Conservation (phyloP, 192 early-diverging fungal genomes). For the Backusella mclennaniae region DNA sequence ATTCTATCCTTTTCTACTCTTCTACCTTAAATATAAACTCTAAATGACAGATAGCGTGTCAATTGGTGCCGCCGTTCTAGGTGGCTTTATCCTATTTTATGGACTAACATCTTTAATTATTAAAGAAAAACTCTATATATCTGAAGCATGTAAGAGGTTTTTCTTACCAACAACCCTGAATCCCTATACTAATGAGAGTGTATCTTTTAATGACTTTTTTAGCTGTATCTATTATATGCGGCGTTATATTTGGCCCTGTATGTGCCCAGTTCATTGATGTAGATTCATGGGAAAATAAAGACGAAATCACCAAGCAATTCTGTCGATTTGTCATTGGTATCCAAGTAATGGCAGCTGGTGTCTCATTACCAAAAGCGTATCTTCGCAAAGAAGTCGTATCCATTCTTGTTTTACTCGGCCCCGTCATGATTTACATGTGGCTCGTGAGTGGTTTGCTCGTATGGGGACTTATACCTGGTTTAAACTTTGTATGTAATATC, state of each 20-base stretch:
- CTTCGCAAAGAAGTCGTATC: slow-evolving; percentile 61
- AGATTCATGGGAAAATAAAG: slow-evolving; percentile 33
- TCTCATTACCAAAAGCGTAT: slow-evolving; percentile 62
- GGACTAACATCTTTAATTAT: slow-evolving; percentile 64
- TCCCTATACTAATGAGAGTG: too few relatives aligned
- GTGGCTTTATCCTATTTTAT: slow-evolving; percentile 67
- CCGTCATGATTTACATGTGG: slow-evolving; percentile 87
- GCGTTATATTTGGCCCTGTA: slow-evolving; percentile 75
- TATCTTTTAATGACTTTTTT: neutral
- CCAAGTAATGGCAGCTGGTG: slow-evolving; percentile 84
- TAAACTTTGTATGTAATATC: slow-evolving; percentile 45
- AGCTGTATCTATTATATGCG: slow-evolving; percentile 77
- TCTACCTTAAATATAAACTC: neutral
- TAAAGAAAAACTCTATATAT: slow-evolving; percentile 70
- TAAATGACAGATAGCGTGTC: slow-evolving; percentile 10
- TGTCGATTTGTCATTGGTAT: slow-evolving; percentile 76
- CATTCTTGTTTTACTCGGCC: slow-evolving; percentile 67
- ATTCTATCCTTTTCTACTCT: neutral
- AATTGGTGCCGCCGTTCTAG: slow-evolving; percentile 50
- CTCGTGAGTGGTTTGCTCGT: slow-evolving; percentile 60
- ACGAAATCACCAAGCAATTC: slow-evolving; percentile 61
- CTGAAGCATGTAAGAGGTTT: slow-evolving; percentile 60
- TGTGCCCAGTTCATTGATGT: slow-evolving; percentile 65
- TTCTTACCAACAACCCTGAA: neutral
- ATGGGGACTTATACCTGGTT: slow-evolving; percentile 49